These are phyloP conservation scores for Eucalyptus curtisii DNA, from an alignment of 345 rosid genomes.

Conservation along the genomic window DNA sequence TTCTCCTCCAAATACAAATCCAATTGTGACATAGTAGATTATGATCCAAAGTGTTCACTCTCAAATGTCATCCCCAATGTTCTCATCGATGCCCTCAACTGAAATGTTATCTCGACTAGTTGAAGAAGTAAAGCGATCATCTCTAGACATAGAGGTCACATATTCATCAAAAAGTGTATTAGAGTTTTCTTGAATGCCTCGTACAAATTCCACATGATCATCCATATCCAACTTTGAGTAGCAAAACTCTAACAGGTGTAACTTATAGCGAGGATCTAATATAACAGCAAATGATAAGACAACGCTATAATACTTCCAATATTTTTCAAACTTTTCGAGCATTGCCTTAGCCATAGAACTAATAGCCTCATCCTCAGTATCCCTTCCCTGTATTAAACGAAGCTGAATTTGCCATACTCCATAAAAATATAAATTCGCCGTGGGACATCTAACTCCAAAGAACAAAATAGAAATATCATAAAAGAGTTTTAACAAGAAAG, in stretches of 20 bases:
- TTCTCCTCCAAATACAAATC: background rate
- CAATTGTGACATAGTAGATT: background rate
- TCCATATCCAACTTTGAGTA: background rate
- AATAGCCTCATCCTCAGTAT: background rate
- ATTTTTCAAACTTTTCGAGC: background rate
- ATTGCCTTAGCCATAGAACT: background rate
- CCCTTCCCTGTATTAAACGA: background rate
- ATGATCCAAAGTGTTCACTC: background rate
- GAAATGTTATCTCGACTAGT: background rate
- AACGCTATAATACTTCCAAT: background rate
- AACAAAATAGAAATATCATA: background rate
- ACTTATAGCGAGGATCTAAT: background rate
- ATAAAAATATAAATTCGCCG: background rate
- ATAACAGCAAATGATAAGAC: background rate
- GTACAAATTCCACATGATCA: background rate
- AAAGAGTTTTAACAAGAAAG: background rate
- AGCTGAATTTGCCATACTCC: background rate
- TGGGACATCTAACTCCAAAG: background rate
- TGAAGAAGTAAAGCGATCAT: background rate
- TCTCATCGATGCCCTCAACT: background rate
- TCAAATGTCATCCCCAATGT: background rate
- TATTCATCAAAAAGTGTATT: background rate
- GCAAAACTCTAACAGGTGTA: background rate
- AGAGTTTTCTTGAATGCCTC: background rate
- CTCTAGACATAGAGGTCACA: background rate